Evolutionary conservation across 179 eudicot genomes (phyloP), one percentile per base, ranked within the genome.

Genomic region (Patellifolia procumbens): DNA sequence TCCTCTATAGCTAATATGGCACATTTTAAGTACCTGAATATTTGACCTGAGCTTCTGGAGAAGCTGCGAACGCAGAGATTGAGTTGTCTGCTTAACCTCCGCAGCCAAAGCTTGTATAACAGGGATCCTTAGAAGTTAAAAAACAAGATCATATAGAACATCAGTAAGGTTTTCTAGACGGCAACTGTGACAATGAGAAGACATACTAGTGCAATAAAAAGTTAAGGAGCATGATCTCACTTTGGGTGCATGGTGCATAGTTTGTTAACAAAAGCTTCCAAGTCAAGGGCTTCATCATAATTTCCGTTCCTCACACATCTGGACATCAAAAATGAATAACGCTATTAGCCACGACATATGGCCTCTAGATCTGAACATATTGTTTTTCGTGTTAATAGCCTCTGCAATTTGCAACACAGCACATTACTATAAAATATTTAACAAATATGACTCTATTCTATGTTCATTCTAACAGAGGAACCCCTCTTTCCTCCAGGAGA

Each of bases 271-370:
- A 84, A 96, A 59, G 98, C 94, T 85, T 96, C 99, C 79, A 96
- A 83, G 81, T 93, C 97, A 43, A 96, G 89, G 64, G 99, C 98
- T 85, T 96, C 99, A 84, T 96, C 99, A 74, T 85, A 96, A 81
- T 96, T 96, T 79, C 98, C 99, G 78, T 96, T 96, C 81, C 99
- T 89, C 73, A 93, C 97, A 80, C 99, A 96, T 83, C 99, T 96
- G 87, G 64, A 82, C 7, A 60, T 35, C 17, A 12, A 68, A 24
- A 72, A 19, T 28, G 43, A 11, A 45, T 46, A 46, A 8, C 37
- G 22, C 26, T 28, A 24, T 83, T 39, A 79, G 63, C 49, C 73
- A 26, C 59, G 48, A 66, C n/a, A n/a, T n/a, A n/a, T n/a, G n/a
- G n/a, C n/a, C n/a, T n/a, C n/a, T n/a, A n/a, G n/a, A n/a, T n/a